Conservation (phyloP, 192 early-diverging fungal species). For the Podila epigama region DNA sequence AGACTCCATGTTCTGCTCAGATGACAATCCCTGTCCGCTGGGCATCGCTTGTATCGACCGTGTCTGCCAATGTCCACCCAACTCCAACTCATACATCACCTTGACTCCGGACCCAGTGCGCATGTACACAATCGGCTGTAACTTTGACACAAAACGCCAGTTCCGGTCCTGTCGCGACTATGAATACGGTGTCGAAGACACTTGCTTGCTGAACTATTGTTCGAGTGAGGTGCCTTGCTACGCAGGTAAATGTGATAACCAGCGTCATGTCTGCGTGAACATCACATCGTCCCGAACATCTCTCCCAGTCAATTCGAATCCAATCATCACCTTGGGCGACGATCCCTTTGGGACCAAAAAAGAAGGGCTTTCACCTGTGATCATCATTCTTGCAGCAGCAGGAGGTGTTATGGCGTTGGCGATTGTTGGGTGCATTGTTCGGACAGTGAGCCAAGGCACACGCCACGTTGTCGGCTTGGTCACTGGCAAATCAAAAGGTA, state of each 20-base stretch:
- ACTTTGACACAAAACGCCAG: slow-evolving; percentile 28
- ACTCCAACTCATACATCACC: slow-evolving; percentile 24
- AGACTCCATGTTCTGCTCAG: slow-evolving; percentile 42
- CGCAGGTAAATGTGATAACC: slow-evolving; percentile 22
- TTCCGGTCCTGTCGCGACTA: slow-evolving; percentile 21
- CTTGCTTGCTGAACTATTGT: slow-evolving; percentile 44
- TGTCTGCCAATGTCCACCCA: slow-evolving; percentile 42
- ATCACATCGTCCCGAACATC: slow-evolving; percentile 6
- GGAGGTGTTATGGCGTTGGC: slow-evolving; percentile 21
- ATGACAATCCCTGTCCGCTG: slow-evolving; percentile 45
- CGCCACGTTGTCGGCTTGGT: slow-evolving; percentile 12
- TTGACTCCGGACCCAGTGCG: slow-evolving; percentile 29
- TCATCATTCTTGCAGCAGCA: slow-evolving; percentile 25
- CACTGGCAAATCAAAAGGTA: neutral
- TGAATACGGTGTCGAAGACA: slow-evolving; percentile 25
- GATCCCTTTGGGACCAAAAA: slow-evolving; percentile 35
- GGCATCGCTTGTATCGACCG: slow-evolving; percentile 38
- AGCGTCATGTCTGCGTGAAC: slow-evolving; percentile 22
- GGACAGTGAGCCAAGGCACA: slow-evolving; percentile 13
- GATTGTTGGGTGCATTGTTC: slow-evolving; percentile 35
- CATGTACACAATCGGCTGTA: slow-evolving; percentile 45
- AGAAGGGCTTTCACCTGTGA: slow-evolving; percentile 26
- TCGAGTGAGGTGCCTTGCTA: slow-evolving; percentile 41
- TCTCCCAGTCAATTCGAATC: slow-evolving; percentile 4
- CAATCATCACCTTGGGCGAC: slow-evolving; percentile 22